A percentile compares a stretch with the other conserved stretches of the same genome.
phyloP scores from a whole-genome alignment of 805 yeast species.

The Myxozyma mucilagina region DNA sequence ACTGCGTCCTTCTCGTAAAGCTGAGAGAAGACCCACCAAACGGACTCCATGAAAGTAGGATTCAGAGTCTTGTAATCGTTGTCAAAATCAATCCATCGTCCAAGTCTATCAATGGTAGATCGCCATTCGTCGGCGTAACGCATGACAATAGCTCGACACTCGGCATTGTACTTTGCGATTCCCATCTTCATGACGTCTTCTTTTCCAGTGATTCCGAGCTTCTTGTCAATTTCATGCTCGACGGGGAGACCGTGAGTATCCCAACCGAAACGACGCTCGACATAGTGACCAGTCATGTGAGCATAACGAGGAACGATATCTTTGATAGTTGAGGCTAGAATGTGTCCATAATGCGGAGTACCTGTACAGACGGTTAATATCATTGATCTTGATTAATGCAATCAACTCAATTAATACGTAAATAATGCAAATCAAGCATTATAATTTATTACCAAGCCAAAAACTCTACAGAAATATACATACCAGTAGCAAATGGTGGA shows the following conservation, averaged over 20 bases:
- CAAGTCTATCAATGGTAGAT: conserved; percentile 85
- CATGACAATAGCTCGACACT: conserved; percentile 97
- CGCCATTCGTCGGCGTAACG: conserved; percentile 96
- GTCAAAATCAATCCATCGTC: conserved; percentile 99
- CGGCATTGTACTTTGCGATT: conserved; percentile 87
- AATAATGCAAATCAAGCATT: not conserved
- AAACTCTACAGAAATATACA: not conserved
- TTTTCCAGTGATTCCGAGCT: conserved; percentile 86
- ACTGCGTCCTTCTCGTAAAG: conserved; percentile 82
- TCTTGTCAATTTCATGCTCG: conserved; percentile 98
- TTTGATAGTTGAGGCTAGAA: conserved; percentile 89
- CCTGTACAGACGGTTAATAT: conserved; percentile 48
- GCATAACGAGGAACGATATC: conserved; percentile 98
- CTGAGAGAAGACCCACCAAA: conserved; percentile 98
- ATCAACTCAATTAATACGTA: not conserved
- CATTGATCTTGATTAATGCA: not conserved
- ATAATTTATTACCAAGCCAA: not conserved
- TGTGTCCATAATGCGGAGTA: conserved; percentile 98
- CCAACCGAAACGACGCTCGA: conserved; percentile 98
- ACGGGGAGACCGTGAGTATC: conserved; percentile 99
- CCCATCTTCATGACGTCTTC: conserved; percentile 95
- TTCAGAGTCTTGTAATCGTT: conserved; percentile 83
- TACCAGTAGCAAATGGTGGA: conserved; percentile 92
- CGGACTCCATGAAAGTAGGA: conserved; percentile 96
- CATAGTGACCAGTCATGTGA: conserved; percentile 94